phyloP scores from a whole-genome alignment of 352 stramenopile genomes.

The Phytophthora quininea region DNA sequence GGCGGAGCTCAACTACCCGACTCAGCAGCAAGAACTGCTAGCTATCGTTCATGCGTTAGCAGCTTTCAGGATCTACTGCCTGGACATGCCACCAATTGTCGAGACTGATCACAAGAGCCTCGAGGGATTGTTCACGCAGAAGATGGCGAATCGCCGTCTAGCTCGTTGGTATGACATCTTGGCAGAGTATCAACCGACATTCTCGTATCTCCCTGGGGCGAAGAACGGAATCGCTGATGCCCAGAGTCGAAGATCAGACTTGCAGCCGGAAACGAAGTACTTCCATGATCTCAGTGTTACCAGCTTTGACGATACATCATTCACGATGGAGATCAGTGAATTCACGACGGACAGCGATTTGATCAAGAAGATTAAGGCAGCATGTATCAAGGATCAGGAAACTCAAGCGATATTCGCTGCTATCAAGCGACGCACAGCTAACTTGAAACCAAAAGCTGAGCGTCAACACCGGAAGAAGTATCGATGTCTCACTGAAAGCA shows the following conservation, averaged over 20 bases:
- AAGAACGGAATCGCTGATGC: conserved; percentile 23
- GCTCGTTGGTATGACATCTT: conserved; percentile 13
- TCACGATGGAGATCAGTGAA: background rate
- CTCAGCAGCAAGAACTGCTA: background rate
- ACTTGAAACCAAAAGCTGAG: background rate
- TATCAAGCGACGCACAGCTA: background rate
- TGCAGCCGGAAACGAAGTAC: conserved; percentile 19
- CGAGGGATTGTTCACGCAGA: conserved; percentile 6
- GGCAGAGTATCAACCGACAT: conserved; percentile 9
- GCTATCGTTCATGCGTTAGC: conserved; percentile 1
- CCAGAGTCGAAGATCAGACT: conserved; percentile 5
- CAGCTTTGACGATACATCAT: conserved; percentile 7
- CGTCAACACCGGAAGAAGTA: background rate
- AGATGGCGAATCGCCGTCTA: conserved; percentile 6
- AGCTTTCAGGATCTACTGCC: background rate
- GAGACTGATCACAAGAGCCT: conserved; percentile 9
- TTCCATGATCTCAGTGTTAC: conserved; percentile 22
- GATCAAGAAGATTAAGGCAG: too few species aligned
- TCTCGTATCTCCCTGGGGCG: conserved; percentile 24
- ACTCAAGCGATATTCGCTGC: background rate
- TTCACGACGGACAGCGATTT: background rate
- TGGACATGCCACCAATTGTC: conserved; percentile 4
- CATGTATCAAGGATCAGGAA: background rate
- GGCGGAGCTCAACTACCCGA: conserved; percentile 3
- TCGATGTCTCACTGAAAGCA: background rate